These are phyloP conservation scores for Parascedosporium putredinis DNA, from an alignment of 2,329 filamentous ascomycete genomes.

Conservation along the genomic window DNA sequence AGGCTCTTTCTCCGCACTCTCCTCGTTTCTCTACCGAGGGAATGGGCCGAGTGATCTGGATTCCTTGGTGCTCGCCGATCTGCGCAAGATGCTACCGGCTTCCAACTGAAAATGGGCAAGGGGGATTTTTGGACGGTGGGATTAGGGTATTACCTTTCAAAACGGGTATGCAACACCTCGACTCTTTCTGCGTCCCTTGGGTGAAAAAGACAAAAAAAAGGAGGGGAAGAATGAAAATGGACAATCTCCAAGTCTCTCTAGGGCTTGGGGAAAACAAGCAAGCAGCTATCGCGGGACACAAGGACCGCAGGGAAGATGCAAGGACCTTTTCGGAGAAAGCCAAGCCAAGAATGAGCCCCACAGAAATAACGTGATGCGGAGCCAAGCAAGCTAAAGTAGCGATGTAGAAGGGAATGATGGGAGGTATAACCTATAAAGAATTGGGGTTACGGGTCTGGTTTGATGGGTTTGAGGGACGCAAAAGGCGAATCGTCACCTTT, in stretches of 20 bases:
- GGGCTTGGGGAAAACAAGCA: too few relatives aligned
- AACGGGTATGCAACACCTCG: neutral
- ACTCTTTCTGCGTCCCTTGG: neutral
- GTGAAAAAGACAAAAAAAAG: too few relatives aligned
- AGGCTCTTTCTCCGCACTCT: too few relatives aligned
- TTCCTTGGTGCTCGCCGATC: too few relatives aligned
- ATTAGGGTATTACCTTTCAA: neutral
- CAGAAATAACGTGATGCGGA: neutral
- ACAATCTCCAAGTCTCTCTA: too few relatives aligned
- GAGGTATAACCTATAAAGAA: neutral
- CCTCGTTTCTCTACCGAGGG: too few relatives aligned
- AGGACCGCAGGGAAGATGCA: neutral
- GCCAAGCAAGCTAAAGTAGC: neutral
- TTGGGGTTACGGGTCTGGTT: neutral
- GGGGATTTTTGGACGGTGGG: neutral
- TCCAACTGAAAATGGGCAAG: too few relatives aligned
- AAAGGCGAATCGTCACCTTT: neutral
- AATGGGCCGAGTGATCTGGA: too few relatives aligned
- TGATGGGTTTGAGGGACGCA: neutral
- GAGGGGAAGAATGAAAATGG: too few relatives aligned
- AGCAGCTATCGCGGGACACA: neutral
- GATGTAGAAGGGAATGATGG: neutral
- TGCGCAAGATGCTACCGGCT: too few relatives aligned
- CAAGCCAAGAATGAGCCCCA: constrained; percentile 1
- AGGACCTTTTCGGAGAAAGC: neutral